Conservation (phyloP, 345 rosid genomes). For the Citrus trifoliata region DNA sequence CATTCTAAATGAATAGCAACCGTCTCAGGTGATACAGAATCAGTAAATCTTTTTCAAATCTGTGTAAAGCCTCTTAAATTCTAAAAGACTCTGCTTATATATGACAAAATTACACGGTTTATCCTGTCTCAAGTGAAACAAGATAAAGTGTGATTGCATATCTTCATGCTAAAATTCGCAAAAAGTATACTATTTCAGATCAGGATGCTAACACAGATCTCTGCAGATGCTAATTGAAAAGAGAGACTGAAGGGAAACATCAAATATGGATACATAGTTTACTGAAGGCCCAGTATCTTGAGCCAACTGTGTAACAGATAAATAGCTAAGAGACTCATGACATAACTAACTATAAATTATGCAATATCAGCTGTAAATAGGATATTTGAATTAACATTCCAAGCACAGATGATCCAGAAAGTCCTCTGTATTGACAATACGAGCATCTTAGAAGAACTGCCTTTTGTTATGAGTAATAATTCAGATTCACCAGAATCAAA, state of each 20-base stretch:
- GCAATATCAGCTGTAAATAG: background rate
- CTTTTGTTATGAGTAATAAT: background rate
- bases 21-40: background rate
- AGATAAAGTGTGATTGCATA: background rate
- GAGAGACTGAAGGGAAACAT: background rate
- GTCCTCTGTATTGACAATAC: background rate
- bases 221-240: background rate
- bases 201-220: background rate
- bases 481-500: constrained; percentile 17
- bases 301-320: background rate
- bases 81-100: background rate
- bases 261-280: background rate
- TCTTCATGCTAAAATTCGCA: background rate
- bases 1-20: background rate
- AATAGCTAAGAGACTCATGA: background rate
- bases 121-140: background rate
- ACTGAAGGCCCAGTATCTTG: background rate
- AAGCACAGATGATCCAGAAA: background rate
- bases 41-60: background rate
- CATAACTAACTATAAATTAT: background rate
- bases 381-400: background rate
- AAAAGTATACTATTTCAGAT: background rate
- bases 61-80: background rate
- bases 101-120: background rate
- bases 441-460: background rate